Evolutionary conservation across 257 asterid species (phyloP).

Genomic region (Leonotis leonurus): DNA sequence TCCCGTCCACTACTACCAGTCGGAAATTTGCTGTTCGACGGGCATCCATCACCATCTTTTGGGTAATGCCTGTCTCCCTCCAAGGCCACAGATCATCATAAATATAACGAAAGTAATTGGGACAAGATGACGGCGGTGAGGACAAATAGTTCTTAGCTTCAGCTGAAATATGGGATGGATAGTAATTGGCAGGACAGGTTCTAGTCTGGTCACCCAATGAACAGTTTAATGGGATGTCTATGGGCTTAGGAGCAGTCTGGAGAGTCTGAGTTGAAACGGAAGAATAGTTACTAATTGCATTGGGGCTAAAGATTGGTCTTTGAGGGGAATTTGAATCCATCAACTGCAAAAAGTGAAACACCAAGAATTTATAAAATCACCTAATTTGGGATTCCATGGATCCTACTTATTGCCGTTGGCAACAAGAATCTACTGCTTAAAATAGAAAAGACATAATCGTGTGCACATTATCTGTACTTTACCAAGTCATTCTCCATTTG

Average conservation of each 20-base stretch:
- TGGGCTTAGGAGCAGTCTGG: slow-evolving; percentile 18
- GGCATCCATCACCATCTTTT: slow-evolving; percentile 51
- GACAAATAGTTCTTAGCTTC: background rate
- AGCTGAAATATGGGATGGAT: slow-evolving; percentile 22
- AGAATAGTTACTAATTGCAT: background rate
- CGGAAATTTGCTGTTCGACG: slow-evolving; percentile 53
- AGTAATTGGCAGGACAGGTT: slow-evolving; percentile 55
- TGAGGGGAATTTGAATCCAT: slow-evolving; percentile 25
- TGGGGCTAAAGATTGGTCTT: slow-evolving; percentile 20
- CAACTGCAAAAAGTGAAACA: slow-evolving; percentile 31
- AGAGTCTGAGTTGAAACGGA: slow-evolving; percentile 1
- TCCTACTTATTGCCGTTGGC: background rate
- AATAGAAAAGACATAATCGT: background rate
- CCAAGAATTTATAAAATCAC: background rate
- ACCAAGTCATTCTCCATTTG: background rate
- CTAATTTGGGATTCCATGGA: background rate
- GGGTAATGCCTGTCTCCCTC: slow-evolving; percentile 57
- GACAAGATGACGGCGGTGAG: slow-evolving; percentile 31
- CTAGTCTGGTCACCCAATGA: slow-evolving; percentile 25
- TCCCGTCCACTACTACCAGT: slow-evolving; percentile 53
- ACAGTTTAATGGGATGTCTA: slow-evolving; percentile 50
- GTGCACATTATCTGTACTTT: background rate
- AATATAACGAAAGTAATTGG: slow-evolving; percentile 71
- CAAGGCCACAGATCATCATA: slow-evolving; percentile 64
- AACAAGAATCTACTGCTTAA: background rate